Evolutionary conservation across 169 alveolate genomes (phyloP).

Genomic region (Plasmodium gonderi): DNA sequence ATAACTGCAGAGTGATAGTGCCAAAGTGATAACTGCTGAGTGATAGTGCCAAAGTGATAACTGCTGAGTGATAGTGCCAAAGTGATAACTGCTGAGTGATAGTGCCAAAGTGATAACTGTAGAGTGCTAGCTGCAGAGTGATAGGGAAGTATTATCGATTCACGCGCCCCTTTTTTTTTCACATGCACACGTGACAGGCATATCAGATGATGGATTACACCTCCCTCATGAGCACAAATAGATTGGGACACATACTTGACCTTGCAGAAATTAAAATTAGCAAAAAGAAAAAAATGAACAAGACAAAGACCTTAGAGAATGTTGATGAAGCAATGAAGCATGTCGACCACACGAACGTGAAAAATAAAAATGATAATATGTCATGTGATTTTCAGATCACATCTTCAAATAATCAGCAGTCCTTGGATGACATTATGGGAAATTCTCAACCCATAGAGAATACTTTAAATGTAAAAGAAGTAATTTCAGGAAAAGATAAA

Average conservation of each 20-base stretch:
- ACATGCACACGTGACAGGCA: constrained; percentile 35
- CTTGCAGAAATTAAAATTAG: constrained; percentile 74
- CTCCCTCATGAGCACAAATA: constrained; percentile 77
- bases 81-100: too few species aligned
- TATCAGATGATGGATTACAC: constrained; percentile 80
- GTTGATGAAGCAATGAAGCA: constrained; percentile 15
- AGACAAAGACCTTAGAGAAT: constrained; percentile 18
- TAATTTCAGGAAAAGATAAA: not conserved
- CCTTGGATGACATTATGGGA: not conserved
- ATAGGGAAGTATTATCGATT: too few species aligned
- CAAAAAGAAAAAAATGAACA: constrained; percentile 33
- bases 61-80: too few species aligned
- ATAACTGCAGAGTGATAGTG: too few species aligned
- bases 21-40: too few species aligned
- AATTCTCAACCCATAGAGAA: not conserved
- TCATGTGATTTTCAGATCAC: not conserved
- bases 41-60: too few species aligned
- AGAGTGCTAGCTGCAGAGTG: too few species aligned
- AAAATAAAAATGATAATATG: not conserved
- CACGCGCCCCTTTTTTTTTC: not conserved
- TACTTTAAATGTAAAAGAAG: not conserved
- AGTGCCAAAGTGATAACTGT: too few species aligned
- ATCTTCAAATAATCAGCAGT: not conserved
- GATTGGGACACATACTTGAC: constrained; percentile 77
- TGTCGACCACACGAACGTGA: constrained; percentile 3